Base-by-base conservation (phyloP, 2,329 filamentous ascomycete genomes). In the Emericellopsis atlantica region DNA sequence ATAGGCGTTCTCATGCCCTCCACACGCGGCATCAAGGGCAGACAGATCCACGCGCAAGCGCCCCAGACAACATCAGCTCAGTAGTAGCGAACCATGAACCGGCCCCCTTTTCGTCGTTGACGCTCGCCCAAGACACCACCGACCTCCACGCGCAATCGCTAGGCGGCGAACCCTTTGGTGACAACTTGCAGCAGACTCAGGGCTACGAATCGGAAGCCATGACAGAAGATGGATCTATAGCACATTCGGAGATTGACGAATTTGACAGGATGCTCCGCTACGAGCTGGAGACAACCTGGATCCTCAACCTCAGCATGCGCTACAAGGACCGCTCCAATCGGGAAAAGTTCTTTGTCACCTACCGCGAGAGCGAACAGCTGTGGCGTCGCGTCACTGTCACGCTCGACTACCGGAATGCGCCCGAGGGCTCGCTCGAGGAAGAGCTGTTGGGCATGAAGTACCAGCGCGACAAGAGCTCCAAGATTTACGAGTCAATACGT, bases 301-400 rank as follows among this genome's bases (percentile, higher is more conserved):
- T 98, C 45, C 69, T 98, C 50, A 98, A 98, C 55, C 72, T 96
- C 45, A 95, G 88, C 61, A 95, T 98, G 92, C 88, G 95, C 59
- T 98, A 95, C 59, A 79, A 89, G 44, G 92, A 98, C 62, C 81
- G 83, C 52, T 93, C 89, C 11, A 84, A 85, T 51, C 76, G 90
- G 35, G 92, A 98, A 60, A 98, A 98, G 59, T 96, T 96, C 66
- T 98, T 96, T 59, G 81, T 98, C 47, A 96, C 92, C 0, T 98
- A 85, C 57, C 85, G 88, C 37, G 83, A 94, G 57, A 74, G 75
- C 37, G 79, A 85, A 5, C 82, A 76, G 46, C 68, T 77, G 45
- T 95, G 89, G 85, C 78, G 87, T 42, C 75, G 90, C 39, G 83
- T 98, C 39, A 96, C 92, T 3, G 79, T 98, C 24, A 95, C 92